Evolutionary conservation across 345 rosid genomes (phyloP).

Genomic region (Zanthoxylum bungeanum): DNA sequence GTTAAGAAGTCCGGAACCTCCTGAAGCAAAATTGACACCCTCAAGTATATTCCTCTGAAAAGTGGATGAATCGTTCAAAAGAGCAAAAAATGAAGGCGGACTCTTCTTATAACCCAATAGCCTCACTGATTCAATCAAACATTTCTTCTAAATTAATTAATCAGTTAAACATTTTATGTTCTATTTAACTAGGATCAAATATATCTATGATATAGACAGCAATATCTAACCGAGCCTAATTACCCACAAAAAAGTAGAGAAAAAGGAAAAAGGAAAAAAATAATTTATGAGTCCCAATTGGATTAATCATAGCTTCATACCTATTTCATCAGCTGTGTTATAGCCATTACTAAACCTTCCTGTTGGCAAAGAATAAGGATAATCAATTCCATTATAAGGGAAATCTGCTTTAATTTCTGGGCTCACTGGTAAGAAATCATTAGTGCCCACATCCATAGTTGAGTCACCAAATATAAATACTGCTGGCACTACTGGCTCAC

Average conservation of each 20-base stretch:
- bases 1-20: constrained; percentile 32
- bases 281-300: too few species aligned
- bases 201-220: too few species aligned
- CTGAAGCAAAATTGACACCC: constrained; percentile 40
- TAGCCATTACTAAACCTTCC: constrained; percentile 45
- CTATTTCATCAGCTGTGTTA: constrained; percentile 35
- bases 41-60: constrained; percentile 13
- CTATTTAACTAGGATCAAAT: too few species aligned
- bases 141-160: too few species aligned
- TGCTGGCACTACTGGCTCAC: neutral
- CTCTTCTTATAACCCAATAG: constrained; percentile 25
- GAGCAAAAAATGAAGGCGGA: constrained; percentile 29
- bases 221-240: too few species aligned
- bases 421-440: constrained; percentile 19
- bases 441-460: constrained; percentile 43
- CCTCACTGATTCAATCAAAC: constrained; percentile 18
- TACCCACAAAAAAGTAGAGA: too few species aligned
- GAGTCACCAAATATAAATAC: constrained; percentile 46
- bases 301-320: too few species aligned
- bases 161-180: too few species aligned
- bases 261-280: too few species aligned
- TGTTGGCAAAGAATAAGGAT: constrained; percentile 24
- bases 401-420: constrained; percentile 20
- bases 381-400: constrained; percentile 28
- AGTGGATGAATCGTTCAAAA: constrained; percentile 2